These are phyloP conservation scores for Amaranthus palmeri DNA, from an alignment of 148 eudicot species.

Conservation along the genomic window DNA sequence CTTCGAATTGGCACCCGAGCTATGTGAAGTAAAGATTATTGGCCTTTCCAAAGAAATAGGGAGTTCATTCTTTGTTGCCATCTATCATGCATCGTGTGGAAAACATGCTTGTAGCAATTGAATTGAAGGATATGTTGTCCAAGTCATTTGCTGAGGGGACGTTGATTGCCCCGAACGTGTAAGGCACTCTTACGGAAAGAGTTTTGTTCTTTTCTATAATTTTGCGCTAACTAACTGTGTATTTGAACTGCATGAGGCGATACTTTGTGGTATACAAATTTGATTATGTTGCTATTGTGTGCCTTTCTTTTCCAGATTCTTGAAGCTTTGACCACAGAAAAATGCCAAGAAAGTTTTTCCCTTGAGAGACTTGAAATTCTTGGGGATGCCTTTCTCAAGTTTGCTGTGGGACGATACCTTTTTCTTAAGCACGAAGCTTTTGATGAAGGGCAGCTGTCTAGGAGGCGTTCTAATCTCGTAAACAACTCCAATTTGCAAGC, in stretches of 20 bases:
- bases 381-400: slow-evolving; percentile 96
- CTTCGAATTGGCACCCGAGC: slow-evolving; percentile 86
- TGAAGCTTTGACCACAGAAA: slow-evolving; percentile 95
- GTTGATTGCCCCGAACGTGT: slow-evolving; percentile 56
- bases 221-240: neutral
- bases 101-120: slow-evolving; percentile 86
- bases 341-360: slow-evolving; percentile 71
- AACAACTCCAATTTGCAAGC: slow-evolving; percentile 71
- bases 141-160: slow-evolving; percentile 75
- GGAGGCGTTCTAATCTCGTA: slow-evolving; percentile 77
- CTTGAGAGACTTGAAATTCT: slow-evolving; percentile 98
- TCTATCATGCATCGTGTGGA: slow-evolving; percentile 90
- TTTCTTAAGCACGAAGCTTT: slow-evolving; percentile 63
- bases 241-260: neutral
- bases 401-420: slow-evolving; percentile 82
- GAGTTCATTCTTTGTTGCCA: slow-evolving; percentile 87
- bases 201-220: neutral
- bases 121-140: slow-evolving; percentile 61
- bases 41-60: slow-evolving; percentile 93
- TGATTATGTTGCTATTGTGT: slow-evolving; percentile 4
- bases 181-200: slow-evolving; percentile 31
- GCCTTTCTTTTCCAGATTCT: slow-evolving; percentile 51
- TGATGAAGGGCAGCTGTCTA: slow-evolving; percentile 93
- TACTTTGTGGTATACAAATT: neutral
- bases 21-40: slow-evolving; percentile 75